Conservation (phyloP, 2,329 filamentous ascomycete genomes). For the Fusarium dlaminii region DNA sequence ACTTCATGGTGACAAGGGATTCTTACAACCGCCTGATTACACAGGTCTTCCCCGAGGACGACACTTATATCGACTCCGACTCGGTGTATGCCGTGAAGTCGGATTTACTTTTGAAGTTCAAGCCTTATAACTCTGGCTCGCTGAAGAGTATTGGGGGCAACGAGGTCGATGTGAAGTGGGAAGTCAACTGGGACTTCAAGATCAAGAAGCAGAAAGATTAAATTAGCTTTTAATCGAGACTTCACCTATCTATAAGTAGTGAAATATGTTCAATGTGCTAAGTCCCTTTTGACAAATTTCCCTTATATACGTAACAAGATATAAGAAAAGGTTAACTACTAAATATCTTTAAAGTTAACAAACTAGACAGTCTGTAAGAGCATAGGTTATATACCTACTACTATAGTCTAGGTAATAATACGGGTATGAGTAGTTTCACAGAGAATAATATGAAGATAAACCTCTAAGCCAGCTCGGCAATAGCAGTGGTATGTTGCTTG, state of each 20-base stretch:
- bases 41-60: not conserved
- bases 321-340: no score
- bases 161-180: not conserved
- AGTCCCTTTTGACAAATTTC: no score
- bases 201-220: not conserved
- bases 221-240: rapidly evolving
- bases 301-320: no score
- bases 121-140: rapidly evolving
- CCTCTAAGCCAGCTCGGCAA: no score
- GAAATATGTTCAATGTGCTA: not conserved
- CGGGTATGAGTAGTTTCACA: no score
- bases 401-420: not conserved
- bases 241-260: no score
- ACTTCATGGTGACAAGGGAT: not conserved
- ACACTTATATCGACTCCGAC: not conserved
- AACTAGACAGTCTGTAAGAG: not conserved
- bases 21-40: not conserved
- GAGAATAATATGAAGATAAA: no score
- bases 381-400: not conserved
- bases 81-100: not conserved
- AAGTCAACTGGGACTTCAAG: not conserved
- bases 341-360: no score
- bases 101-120: not conserved
- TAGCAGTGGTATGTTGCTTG: no score
- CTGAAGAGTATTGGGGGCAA: rapidly evolving